These are phyloP conservation scores for Epicoccum sorghinum DNA, from an alignment of 2,329 filamentous ascomycete species.

Conservation along the genomic window DNA sequence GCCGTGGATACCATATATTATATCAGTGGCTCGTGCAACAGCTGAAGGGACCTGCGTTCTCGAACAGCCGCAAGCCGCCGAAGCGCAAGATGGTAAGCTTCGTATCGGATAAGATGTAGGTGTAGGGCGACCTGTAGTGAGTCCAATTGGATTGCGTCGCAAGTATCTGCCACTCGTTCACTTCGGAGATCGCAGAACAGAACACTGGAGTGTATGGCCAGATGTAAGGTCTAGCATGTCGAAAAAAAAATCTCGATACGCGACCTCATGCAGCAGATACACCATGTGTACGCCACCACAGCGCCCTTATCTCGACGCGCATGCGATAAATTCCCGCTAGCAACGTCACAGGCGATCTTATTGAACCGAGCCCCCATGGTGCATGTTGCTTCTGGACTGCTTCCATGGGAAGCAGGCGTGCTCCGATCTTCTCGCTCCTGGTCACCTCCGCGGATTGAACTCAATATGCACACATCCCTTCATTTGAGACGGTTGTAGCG, in stretches of 20 bases:
- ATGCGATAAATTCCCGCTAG: conserved; percentile 2
- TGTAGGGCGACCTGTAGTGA: background rate
- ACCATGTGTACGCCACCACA: conserved; percentile 1
- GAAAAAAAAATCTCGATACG: background rate
- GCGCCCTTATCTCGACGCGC: conserved; percentile 2
- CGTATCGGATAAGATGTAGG: conserved; percentile 3
- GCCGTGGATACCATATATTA: background rate
- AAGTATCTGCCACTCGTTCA: background rate
- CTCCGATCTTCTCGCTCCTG: background rate
- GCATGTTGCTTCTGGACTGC: background rate
- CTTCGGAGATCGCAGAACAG: background rate
- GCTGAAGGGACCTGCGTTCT: background rate
- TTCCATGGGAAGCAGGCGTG: background rate
- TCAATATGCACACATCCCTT: no score
- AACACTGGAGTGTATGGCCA: background rate
- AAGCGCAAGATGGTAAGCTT: background rate
- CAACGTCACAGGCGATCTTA: conserved; percentile 5
- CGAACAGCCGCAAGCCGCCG: conserved; percentile 1
- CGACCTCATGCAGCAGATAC: conserved; percentile 1
- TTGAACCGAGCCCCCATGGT: background rate
- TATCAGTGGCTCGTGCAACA: background rate
- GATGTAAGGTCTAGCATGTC: background rate
- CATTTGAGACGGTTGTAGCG: no score
- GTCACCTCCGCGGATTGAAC: no score
- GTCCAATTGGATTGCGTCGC: background rate